Evolutionary conservation across 768 basidiomycete genomes (phyloP).

Genomic region (Boletus patriciae): DNA sequence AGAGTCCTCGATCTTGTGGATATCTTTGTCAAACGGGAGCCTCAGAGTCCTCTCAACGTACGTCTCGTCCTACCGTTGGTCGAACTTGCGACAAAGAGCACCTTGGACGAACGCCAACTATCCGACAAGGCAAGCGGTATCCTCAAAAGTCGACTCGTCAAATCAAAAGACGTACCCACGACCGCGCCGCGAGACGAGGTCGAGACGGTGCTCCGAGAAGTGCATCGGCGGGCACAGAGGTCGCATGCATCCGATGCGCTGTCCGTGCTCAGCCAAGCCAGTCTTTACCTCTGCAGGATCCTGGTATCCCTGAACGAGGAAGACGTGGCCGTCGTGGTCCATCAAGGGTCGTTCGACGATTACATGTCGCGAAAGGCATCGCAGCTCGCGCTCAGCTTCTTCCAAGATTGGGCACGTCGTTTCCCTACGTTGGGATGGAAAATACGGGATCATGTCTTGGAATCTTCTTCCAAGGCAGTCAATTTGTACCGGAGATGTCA

Average conservation of each 20-base stretch:
- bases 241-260: constrained; percentile 61
- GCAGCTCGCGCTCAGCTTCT: constrained; percentile 66
- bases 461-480: constrained; percentile 55
- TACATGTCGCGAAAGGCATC: constrained; percentile 83
- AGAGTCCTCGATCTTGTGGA: constrained; percentile 95
- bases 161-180: constrained; percentile 65
- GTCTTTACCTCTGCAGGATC: constrained; percentile 65
- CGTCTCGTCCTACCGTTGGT: constrained; percentile 75
- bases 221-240: constrained; percentile 74
- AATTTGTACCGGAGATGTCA: constrained; percentile 80
- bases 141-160: constrained; percentile 69
- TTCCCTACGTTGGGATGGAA: constrained; percentile 65
- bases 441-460: constrained; percentile 59
- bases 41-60: constrained; percentile 66
- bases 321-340: constrained; percentile 50
- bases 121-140: constrained; percentile 84
- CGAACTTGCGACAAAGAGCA: constrained; percentile 64
- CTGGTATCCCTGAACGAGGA: constrained; percentile 40
- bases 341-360: constrained; percentile 67
- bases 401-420: constrained; percentile 74
- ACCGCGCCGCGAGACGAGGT: constrained; percentile 32
- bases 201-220: constrained; percentile 50
- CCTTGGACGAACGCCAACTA: constrained; percentile 83
- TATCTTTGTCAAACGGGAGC: constrained; percentile 73
- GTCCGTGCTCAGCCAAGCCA: constrained; percentile 64